These are phyloP conservation scores for Globisporangium cylindrosporum DNA, from an alignment of 352 stramenopile genomes.

Conservation along the genomic window DNA sequence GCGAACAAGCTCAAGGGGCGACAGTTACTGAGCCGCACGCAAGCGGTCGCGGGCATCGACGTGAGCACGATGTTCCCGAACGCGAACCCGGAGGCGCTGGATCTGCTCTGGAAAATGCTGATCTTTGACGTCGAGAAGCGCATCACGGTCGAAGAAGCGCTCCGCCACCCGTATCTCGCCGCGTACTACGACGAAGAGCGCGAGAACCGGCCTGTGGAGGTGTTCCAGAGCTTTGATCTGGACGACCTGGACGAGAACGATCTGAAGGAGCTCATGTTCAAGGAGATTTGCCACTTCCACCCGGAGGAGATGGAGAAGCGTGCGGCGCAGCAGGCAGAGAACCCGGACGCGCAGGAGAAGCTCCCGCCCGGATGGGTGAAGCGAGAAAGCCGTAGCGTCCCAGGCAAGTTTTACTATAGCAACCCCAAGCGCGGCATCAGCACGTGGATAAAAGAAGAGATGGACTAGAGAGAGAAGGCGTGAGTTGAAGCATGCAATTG, in stretches of 20 bases:
- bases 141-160: slow-evolving; percentile 94
- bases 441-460: slow-evolving; percentile 88
- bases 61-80: slow-evolving; percentile 83
- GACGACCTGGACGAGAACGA: slow-evolving; percentile 81
- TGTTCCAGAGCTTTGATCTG: slow-evolving; percentile 84
- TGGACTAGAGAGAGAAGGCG: slow-evolving; percentile 45
- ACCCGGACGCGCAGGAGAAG: slow-evolving; percentile 69
- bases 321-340: slow-evolving; percentile 66
- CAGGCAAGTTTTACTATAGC: slow-evolving; percentile 88
- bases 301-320: slow-evolving; percentile 88
- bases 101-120: slow-evolving; percentile 87
- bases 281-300: slow-evolving; percentile 88
- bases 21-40: slow-evolving; percentile 79
- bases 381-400: slow-evolving; percentile 80
- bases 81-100: slow-evolving; percentile 77
- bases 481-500: not conserved
- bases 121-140: slow-evolving; percentile 94
- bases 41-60: slow-evolving; percentile 78
- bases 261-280: slow-evolving; percentile 90
- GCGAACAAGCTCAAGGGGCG: slow-evolving; percentile 87
- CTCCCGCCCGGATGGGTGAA: slow-evolving; percentile 83
- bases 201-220: slow-evolving; percentile 63
- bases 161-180: slow-evolving; percentile 96
- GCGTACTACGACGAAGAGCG: slow-evolving; percentile 83
- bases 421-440: slow-evolving; percentile 88